These are phyloP conservation scores for Syzygium aqueum DNA, from an alignment of 345 rosid genomes.

Conservation along the genomic window DNA sequence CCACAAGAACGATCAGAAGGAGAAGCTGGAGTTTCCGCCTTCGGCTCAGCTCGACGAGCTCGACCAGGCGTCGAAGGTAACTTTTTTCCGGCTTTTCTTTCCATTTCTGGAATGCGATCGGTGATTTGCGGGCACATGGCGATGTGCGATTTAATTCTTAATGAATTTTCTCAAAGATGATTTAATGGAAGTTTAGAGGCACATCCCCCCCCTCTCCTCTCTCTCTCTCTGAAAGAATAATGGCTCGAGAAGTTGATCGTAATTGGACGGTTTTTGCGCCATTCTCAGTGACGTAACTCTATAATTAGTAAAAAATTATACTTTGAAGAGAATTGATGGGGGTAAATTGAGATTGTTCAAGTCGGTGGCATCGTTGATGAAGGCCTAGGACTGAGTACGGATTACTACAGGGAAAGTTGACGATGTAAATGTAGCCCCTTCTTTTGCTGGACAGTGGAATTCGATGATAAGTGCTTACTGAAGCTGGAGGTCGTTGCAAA, in stretches of 20 bases:
- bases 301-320: background rate
- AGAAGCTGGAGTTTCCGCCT: constrained; percentile 39
- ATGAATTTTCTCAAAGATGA: background rate
- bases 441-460: background rate
- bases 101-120: background rate
- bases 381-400: background rate
- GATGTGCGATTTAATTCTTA: background rate
- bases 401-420: background rate
- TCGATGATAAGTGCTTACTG: background rate
- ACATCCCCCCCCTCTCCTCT: background rate
- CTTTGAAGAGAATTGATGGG: background rate
- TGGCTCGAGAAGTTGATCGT: background rate
- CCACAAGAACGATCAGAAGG: constrained; percentile 58
- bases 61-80: constrained; percentile 76
- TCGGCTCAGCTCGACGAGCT: constrained; percentile 67
- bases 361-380: background rate
- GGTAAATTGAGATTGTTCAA: background rate
- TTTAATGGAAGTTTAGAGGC: background rate
- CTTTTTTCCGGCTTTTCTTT: background rate
- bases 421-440: background rate
- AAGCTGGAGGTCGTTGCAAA: background rate
- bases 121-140: background rate
- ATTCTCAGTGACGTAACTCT: background rate
- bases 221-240: background rate
- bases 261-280: background rate